Conservation (phyloP, 116 monocot genomes). For the Zostera marina region DNA sequence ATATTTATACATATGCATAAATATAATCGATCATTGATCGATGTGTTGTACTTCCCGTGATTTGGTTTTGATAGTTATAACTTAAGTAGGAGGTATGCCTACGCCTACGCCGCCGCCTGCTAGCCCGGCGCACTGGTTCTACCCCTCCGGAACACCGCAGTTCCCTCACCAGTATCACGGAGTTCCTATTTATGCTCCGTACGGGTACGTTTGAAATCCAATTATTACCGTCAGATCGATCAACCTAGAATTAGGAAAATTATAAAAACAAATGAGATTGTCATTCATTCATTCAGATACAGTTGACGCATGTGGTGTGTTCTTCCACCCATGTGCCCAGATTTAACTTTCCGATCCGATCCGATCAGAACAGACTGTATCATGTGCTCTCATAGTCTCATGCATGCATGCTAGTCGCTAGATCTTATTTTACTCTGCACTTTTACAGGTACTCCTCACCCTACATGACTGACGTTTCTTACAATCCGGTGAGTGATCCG, state of each 20-base stretch:
- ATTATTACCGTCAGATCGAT: not conserved
- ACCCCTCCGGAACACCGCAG: constrained; percentile 25
- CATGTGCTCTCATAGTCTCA: too few relatives aligned
- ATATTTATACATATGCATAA: too few relatives aligned
- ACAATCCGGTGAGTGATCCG: constrained; percentile 31
- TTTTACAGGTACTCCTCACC: constrained; percentile 47
- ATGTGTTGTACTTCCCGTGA: too few relatives aligned
- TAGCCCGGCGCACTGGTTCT: constrained; percentile 40
- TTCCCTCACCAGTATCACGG: constrained; percentile 31
- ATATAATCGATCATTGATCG: too few relatives aligned
- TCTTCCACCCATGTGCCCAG: constrained; percentile 3
- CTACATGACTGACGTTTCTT: constrained; percentile 42
- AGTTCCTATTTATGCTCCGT: constrained; percentile 48
- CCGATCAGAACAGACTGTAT: too few relatives aligned
- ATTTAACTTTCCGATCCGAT: too few relatives aligned
- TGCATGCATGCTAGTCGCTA: not conserved
- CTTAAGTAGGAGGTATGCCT: constrained; percentile 7
- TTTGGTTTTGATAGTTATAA: too few relatives aligned
- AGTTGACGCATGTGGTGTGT: not conserved
- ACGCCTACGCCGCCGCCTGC: constrained; percentile 20
- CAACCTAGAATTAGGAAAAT: not conserved
- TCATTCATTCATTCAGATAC: too few relatives aligned
- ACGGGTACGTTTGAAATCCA: constrained; percentile 12
- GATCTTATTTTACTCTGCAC: not conserved
- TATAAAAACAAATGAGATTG: not conserved